Evolutionary conservation across 352 stramenopile genomes (phyloP).

Genomic region (Pythium insidiosum): DNA sequence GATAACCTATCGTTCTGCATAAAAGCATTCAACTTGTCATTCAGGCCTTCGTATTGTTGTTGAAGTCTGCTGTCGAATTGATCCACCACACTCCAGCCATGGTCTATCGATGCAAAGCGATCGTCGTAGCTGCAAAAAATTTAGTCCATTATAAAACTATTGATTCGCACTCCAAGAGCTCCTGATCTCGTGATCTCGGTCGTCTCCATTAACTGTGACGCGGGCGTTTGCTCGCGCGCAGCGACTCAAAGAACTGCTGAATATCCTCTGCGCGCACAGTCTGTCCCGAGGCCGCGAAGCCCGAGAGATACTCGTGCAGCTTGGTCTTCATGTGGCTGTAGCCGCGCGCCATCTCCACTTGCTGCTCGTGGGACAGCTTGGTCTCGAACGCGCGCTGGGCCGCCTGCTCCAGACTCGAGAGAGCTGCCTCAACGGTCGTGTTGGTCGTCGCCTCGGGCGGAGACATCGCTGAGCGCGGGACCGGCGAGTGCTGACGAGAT

Average conservation of each 20-base stretch:
- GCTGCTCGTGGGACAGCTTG: constrained; percentile 56
- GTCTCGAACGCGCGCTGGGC: constrained; percentile 42
- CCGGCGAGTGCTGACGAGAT: too few relatives aligned
- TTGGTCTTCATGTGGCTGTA: constrained; percentile 70
- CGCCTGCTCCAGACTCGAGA: constrained; percentile 27
- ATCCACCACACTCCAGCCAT: too few relatives aligned
- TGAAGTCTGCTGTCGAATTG: too few relatives aligned
- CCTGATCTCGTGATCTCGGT: background rate
- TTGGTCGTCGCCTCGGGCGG: too few relatives aligned
- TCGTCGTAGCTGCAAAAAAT: too few relatives aligned
- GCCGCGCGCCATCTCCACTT: constrained; percentile 65
- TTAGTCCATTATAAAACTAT: too few relatives aligned
- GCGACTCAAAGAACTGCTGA: constrained; percentile 49
- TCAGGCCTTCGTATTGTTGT: too few relatives aligned
- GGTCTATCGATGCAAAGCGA: too few relatives aligned
- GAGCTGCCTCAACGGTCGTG: constrained; percentile 6
- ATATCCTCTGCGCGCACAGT: constrained; percentile 70
- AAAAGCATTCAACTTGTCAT: too few relatives aligned
- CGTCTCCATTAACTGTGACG: constrained; percentile 14
- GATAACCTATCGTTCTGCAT: too few relatives aligned
- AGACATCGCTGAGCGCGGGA: too few relatives aligned
- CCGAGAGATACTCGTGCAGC: constrained; percentile 51
- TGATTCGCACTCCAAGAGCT: too few relatives aligned
- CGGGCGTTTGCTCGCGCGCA: constrained; percentile 45
- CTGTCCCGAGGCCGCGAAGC: constrained; percentile 48